phyloP scores from a whole-genome alignment of 768 basidiomycete genomes.

The Auriscalpium orientale region DNA sequence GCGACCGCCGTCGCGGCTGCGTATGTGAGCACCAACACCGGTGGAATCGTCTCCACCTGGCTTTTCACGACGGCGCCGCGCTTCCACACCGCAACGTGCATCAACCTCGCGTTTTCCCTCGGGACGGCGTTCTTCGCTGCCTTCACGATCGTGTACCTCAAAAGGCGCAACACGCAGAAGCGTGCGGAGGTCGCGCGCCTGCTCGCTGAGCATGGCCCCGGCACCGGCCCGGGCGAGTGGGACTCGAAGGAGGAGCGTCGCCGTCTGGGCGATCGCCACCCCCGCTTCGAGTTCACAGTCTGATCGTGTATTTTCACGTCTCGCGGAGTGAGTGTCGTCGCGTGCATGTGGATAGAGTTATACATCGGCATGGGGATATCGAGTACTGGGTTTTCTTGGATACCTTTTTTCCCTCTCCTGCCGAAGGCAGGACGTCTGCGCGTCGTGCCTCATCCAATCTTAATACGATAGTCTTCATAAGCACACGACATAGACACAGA shows the following conservation, averaged over 20 bases:
- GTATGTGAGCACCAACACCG: constrained; percentile 14
- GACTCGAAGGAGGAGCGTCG: constrained; percentile 9
- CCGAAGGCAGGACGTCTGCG: no score
- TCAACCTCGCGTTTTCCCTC: constrained; percentile 9
- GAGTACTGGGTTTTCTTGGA: no score
- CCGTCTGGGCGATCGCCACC: constrained; percentile 13
- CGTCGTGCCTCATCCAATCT: no score
- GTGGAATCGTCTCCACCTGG: background rate
- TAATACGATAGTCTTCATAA: no score
- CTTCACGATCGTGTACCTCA: constrained; percentile 4
- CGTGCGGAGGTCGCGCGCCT: constrained; percentile 3
- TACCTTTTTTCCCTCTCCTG: no score
- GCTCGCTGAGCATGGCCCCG: background rate
- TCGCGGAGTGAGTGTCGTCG: no score
- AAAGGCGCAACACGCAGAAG: constrained; percentile 2
- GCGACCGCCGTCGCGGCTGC: constrained; percentile 22
- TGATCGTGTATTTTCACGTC: background rate
- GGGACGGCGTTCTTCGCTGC: background rate
- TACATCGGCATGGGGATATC: no score
- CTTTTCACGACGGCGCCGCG: constrained; percentile 4
- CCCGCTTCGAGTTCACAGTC: constrained; percentile 11
- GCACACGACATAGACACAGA: no score
- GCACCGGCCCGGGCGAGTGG: constrained; percentile 3
- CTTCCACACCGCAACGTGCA: constrained; percentile 8
- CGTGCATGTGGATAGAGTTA: no score